These are phyloP conservation scores for Millerozyma miso DNA, from an alignment of 805 yeast species.

Conservation along the genomic window DNA sequence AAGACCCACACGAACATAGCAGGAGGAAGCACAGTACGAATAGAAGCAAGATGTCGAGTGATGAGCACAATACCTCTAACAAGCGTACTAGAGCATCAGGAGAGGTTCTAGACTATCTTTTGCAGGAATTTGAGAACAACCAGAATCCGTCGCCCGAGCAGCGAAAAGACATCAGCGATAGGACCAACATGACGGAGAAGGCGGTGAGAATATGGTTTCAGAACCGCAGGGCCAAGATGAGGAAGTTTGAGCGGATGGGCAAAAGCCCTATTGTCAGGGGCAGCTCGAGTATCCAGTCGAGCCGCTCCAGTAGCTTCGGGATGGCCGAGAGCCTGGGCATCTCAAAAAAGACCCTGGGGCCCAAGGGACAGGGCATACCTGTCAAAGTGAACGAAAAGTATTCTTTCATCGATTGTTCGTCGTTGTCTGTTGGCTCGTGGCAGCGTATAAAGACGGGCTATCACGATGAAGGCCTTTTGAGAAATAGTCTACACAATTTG, in stretches of 20 bases:
- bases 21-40: not conserved
- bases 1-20: not conserved
- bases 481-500: slow-evolving; percentile 50
- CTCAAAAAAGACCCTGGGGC: slow-evolving; percentile 1
- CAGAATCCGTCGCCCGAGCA: slow-evolving; percentile 74
- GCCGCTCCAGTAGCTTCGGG: slow-evolving; percentile 21
- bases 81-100: slow-evolving; percentile 77
- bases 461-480: slow-evolving; percentile 35
- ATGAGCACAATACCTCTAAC: slow-evolving; percentile 17
- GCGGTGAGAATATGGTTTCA: slow-evolving; percentile 94
- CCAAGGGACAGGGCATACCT: slow-evolving; percentile 29
- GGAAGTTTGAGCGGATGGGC: slow-evolving; percentile 57
- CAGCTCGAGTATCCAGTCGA: slow-evolving; percentile 14
- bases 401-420: slow-evolving; percentile 61
- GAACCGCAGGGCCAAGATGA: slow-evolving; percentile 74
- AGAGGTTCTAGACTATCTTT: slow-evolving; percentile 64
- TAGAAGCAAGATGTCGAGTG: slow-evolving; percentile 15
- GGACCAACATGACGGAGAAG: slow-evolving; percentile 79
- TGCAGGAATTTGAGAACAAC: slow-evolving; percentile 64
- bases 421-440: slow-evolving; percentile 77
- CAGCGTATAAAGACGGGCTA: slow-evolving; percentile 70
- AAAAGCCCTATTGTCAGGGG: slow-evolving; percentile 15
- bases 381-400: slow-evolving; percentile 58
- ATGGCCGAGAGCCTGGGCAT: slow-evolving; percentile 5
- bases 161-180: slow-evolving; percentile 63